Evolutionary conservation across 129 eudicot genomes (phyloP).

Genomic region (Mikania micrantha): DNA sequence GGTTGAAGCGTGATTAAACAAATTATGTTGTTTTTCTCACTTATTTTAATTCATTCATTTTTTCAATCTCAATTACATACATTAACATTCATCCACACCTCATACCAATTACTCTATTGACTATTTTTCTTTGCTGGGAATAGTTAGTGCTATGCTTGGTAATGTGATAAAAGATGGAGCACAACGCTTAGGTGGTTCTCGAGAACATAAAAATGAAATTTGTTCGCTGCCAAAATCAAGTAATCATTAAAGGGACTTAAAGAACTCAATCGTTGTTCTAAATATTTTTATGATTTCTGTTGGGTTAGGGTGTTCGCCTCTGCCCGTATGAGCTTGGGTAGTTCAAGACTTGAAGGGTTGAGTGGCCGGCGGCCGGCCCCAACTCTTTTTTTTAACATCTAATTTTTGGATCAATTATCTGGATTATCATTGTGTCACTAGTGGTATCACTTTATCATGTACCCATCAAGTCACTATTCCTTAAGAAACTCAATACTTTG

Average conservation of each 20-base stretch:
- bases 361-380: no score
- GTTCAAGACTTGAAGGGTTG: no score
- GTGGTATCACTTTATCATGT: no score
- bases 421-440: no score
- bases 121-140: constrained; percentile 26
- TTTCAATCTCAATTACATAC: constrained; percentile 40
- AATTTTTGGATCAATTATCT: no score
- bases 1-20: constrained; percentile 59
- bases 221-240: constrained; percentile 39
- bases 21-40: constrained; percentile 43
- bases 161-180: constrained; percentile 69
- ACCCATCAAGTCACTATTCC: no score
- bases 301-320: no score
- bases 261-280: constrained; percentile 9
- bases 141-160: constrained; percentile 55
- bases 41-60: constrained; percentile 26
- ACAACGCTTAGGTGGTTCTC: constrained; percentile 65
- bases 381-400: no score
- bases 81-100: constrained; percentile 48
- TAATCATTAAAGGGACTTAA: constrained; percentile 28
- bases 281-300: no score
- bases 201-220: constrained; percentile 36
- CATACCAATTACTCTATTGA: constrained; percentile 26
- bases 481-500: no score
- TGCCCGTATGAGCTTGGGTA: no score